These are phyloP conservation scores for Aspergillus pseudotamarii DNA, from an alignment of 2,329 filamentous ascomycete genomes.

Conservation along the genomic window DNA sequence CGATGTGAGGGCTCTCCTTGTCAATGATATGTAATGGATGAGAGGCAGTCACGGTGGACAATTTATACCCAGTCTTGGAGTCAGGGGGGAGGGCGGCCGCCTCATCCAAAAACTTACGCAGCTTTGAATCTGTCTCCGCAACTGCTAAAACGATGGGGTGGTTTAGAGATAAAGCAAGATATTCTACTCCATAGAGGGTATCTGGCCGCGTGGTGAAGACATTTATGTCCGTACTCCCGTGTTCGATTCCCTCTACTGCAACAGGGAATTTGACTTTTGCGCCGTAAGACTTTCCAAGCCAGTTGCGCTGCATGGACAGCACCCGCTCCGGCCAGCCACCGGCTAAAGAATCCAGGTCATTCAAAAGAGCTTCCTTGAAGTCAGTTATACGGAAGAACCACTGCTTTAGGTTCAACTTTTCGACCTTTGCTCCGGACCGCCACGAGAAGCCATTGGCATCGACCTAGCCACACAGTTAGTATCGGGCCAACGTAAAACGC, in stretches of 20 bases:
- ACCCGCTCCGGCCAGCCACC: constrained; percentile 82
- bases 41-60: constrained; percentile 63
- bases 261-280: constrained; percentile 73
- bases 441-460: constrained; percentile 82
- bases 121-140: constrained; percentile 60
- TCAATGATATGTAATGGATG: constrained; percentile 65
- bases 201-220: constrained; percentile 86
- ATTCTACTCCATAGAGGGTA: constrained; percentile 85
- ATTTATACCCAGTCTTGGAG: constrained; percentile 66
- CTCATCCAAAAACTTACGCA: constrained; percentile 68
- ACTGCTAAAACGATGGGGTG: constrained; percentile 69
- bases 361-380: constrained; percentile 72
- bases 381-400: constrained; percentile 88
- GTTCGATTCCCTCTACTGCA: constrained; percentile 35
- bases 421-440: constrained; percentile 82
- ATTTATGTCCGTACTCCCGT: constrained; percentile 55
- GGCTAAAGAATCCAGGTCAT: constrained; percentile 69
- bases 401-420: constrained; percentile 77
- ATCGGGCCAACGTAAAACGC: background rate
- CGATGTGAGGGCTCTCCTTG: constrained; percentile 48
- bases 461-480: constrained; percentile 51
- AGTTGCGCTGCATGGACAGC: constrained; percentile 80
- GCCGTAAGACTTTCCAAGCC: constrained; percentile 79
- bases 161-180: constrained; percentile 73
- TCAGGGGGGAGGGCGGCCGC: constrained; percentile 57